Evolutionary conservation across 768 basidiomycete species (phyloP).

Genomic region (Ramaria rubella): DNA sequence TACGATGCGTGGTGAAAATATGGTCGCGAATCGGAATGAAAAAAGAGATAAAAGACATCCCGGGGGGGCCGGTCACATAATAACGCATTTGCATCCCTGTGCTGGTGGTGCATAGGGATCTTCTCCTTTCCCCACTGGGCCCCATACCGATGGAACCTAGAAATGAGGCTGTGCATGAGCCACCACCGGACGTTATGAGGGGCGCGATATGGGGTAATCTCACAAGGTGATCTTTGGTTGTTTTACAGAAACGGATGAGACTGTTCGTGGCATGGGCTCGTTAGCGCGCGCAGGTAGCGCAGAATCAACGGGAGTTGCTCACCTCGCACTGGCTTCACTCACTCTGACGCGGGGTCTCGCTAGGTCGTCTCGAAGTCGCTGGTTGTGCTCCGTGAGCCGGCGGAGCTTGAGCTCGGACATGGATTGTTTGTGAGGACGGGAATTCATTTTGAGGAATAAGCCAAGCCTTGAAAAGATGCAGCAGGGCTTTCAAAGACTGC

Average conservation of each 20-base stretch:
- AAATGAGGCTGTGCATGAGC: constrained; percentile 16
- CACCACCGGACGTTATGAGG: constrained; percentile 7
- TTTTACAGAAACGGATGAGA: constrained; percentile 90
- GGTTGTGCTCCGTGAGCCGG: constrained; percentile 89
- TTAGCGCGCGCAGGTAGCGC: background rate
- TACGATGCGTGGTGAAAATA: background rate
- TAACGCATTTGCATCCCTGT: constrained; percentile 55
- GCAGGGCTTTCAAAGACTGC: background rate
- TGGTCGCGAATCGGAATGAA: background rate
- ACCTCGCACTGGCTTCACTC: constrained; percentile 88
- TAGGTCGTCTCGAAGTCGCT: constrained; percentile 83
- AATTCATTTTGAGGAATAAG: constrained; percentile 17
- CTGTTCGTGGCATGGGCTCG: constrained; percentile 34
- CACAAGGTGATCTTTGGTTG: constrained; percentile 85
- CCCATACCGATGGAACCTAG: constrained; percentile 95
- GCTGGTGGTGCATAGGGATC: constrained; percentile 85
- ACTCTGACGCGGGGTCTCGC: constrained; percentile 83
- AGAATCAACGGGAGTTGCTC: constrained; percentile 21
- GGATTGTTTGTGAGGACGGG: constrained; percentile 58
- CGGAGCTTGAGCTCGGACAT: constrained; percentile 98
- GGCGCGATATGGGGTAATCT: constrained; percentile 26
- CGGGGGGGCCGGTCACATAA: constrained; percentile 41
- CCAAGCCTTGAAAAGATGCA: background rate
- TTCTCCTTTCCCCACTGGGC: constrained; percentile 82
- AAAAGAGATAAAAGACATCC: background rate